Evolutionary conservation across 441 rosid species (phyloP), one percentile per base, ranked within the genome.

Genomic region (Brassica hybrid): DNA sequence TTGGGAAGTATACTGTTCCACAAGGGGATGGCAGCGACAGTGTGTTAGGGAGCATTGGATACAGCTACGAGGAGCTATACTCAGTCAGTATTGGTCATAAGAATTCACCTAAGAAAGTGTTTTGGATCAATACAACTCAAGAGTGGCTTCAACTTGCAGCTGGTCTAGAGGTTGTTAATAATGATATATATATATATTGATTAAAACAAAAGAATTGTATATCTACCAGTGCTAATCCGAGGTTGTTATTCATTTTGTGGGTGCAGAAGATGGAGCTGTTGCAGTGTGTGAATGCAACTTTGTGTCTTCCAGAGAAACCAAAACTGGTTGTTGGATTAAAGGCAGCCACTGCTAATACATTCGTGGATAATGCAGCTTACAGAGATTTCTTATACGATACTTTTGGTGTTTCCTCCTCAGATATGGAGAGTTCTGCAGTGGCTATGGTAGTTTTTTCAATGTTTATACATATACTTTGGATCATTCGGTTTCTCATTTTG

Each of bases 401-500:
- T 27, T 87, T 87, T 56, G 65, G 72, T 12, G 88, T 85, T 74
- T 84, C 89, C 18, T 83, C 90, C 7, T 67, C 74, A 2, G 88
- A 86, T 4, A 85, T 79, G 88, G 93, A 86, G 79, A 86, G 87
- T 76, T 71, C 83, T 75, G 86, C 88, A 14, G 88, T 84, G 43
- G 89, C 80, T 6, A 85, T 84, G 85, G 89, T 76, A 81, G 19
- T 38, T n/a, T 36, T 36, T 19, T 69, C 30, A 38, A 14, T 14
- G 13, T 50, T 23, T 13, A 27, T 11, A 32, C 9, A 30, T 12
- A 65, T 6, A 65, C 9, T 17, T 25, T 11, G 11, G 5, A 5
- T 52, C 45, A 52, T 36, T 59, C 63, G 4, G 14, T 25, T 2
- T 25, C 14, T 23, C 27, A 59, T 59, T 10, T 50, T 23, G 2